These are phyloP conservation scores for Jacaranda copaia DNA, from an alignment of 257 asterid species.

Conservation along the genomic window DNA sequence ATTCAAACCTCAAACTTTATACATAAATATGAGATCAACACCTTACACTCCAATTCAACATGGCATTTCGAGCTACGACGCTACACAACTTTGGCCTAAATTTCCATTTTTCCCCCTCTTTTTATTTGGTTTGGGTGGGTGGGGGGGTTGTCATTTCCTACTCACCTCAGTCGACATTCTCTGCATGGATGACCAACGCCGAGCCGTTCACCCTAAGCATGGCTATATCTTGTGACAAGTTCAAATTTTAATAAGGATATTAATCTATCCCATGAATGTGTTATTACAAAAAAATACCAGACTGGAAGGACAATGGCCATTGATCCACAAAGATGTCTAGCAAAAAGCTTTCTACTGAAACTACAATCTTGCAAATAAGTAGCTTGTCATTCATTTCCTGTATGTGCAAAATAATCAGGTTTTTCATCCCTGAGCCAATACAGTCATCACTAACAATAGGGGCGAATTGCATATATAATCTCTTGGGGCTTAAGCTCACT, in stretches of 20 bases:
- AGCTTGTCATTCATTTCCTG: neutral
- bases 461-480: neutral
- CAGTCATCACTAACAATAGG: neutral
- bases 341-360: constrained; percentile 9
- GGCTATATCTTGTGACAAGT: neutral
- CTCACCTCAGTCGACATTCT: too few species aligned
- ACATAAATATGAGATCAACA: too few species aligned
- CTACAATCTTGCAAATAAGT: constrained; percentile 4
- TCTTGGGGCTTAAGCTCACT: neutral
- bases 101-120: too few species aligned
- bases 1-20: too few species aligned
- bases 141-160: too few species aligned
- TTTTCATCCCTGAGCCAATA: constrained; percentile 10
- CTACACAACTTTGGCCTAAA: too few species aligned
- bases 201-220: neutral
- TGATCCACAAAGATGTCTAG: neutral
- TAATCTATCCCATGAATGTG: neutral
- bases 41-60: too few species aligned
- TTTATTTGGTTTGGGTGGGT: too few species aligned
- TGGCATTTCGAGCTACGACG: too few species aligned
- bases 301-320: neutral
- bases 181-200: neutral
- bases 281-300: neutral
- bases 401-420: neutral
- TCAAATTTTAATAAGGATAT: neutral